phyloP scores from a whole-genome alignment of 116 monocot genomes.

The Trichopus zeylanicus region DNA sequence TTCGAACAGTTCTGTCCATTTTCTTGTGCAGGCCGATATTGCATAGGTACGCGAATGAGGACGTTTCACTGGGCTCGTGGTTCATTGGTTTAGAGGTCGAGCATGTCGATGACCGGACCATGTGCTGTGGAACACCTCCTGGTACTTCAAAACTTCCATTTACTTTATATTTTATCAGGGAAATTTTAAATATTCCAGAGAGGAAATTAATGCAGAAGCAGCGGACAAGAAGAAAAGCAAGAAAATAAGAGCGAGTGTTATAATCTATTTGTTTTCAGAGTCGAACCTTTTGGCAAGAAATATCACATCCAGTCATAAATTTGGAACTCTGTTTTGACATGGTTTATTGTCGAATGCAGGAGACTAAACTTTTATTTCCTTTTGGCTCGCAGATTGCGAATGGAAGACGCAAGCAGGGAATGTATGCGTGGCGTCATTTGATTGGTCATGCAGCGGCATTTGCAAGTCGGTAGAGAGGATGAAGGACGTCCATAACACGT shows the following conservation, averaged over 20 bases:
- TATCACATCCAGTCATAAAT: too few relatives aligned
- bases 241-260: too few relatives aligned
- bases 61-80: slow-evolving; percentile 85
- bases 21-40: slow-evolving; percentile 54
- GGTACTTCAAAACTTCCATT: slow-evolving; percentile 23
- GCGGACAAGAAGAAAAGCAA: too few relatives aligned
- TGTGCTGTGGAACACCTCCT: slow-evolving; percentile 82
- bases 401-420: slow-evolving; percentile 11
- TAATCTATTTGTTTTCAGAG: too few relatives aligned
- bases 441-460: slow-evolving; percentile 15
- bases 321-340: too few relatives aligned
- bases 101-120: slow-evolving; percentile 63
- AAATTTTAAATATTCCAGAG: too few relatives aligned
- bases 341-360: too few relatives aligned
- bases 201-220: too few relatives aligned
- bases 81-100: slow-evolving; percentile 71
- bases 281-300: too few relatives aligned
- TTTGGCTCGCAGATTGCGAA: slow-evolving; percentile 7
- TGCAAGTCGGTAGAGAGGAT: slow-evolving; percentile 20
- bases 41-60: slow-evolving; percentile 84
- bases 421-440: slow-evolving; percentile 21
- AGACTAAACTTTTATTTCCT: not conserved
- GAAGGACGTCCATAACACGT: slow-evolving; percentile 5
- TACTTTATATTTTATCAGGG: too few relatives aligned
- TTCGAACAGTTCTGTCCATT: too few relatives aligned